Evolutionary conservation across 2,329 filamentous ascomycete species (phyloP).

Genomic region (Fusarium sp.): DNA sequence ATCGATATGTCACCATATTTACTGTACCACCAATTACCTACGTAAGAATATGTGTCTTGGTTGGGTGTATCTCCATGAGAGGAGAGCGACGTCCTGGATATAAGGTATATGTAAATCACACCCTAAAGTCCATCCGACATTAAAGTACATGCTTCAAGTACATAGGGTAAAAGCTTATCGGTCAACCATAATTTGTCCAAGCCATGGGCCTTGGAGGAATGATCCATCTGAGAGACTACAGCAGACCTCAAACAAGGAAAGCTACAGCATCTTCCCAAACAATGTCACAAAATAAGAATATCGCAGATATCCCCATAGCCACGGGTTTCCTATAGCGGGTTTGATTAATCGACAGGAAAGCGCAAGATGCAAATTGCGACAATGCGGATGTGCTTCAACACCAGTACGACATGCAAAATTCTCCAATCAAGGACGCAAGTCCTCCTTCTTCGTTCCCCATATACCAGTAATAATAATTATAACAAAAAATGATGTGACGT

Average conservation of each 20-base stretch:
- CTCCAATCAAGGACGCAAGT: conserved; percentile 11
- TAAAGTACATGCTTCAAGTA: neutral
- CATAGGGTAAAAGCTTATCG: neutral
- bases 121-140: neutral
- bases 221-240: neutral
- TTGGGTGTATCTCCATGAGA: neutral
- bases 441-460: conserved; percentile 6
- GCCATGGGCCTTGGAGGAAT: neutral
- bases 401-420: conserved; percentile 39
- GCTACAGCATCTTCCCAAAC: neutral
- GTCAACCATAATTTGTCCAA: neutral
- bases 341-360: conserved; percentile 34
- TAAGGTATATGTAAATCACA: neutral
- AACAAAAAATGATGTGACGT: conserved; percentile 20
- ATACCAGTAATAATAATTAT: conserved; percentile 32
- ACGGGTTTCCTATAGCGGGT: conserved; percentile 21
- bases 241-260: neutral
- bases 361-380: conserved; percentile 31
- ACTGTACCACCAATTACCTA: neutral
- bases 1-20: neutral
- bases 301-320: conserved; percentile 18
- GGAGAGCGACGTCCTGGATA: neutral
- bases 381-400: conserved; percentile 39
- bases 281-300: neutral
- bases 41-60: neutral